These are phyloP conservation scores for Ganoderma multipileum DNA, from an alignment of 1,284 basidiomycete species.

Conservation along the genomic window DNA sequence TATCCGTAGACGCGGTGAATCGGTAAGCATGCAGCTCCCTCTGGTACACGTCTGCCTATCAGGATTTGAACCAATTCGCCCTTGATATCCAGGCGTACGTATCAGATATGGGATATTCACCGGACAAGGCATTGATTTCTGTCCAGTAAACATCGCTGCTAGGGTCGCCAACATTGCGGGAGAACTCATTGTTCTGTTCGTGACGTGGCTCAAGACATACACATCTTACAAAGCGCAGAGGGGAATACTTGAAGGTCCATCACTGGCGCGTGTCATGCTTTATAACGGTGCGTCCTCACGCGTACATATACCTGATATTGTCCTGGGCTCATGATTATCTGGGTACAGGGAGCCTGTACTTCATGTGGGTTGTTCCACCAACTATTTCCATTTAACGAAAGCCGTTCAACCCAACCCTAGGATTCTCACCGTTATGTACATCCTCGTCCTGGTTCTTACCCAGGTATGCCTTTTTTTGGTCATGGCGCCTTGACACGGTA, in stretches of 20 bases:
- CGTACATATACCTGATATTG: background rate
- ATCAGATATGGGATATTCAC: background rate
- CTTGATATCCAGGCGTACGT: background rate
- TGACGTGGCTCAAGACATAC: background rate
- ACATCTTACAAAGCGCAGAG: background rate
- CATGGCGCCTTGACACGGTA: background rate
- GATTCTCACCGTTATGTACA: background rate
- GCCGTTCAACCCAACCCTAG: background rate
- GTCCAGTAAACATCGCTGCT: background rate
- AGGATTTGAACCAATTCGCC: too few species aligned
- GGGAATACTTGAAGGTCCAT: background rate
- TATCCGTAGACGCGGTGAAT: too few species aligned
- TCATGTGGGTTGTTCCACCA: background rate
- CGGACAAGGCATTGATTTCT: background rate
- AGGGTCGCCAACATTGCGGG: background rate
- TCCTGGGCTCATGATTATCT: background rate
- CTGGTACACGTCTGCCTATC: too few species aligned
- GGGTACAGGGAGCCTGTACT: background rate
- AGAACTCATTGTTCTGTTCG: background rate
- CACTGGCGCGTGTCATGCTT: background rate
- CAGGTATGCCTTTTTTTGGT: background rate
- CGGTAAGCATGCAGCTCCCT: too few species aligned
- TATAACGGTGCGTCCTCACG: background rate
- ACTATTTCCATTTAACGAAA: background rate
- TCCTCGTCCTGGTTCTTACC: background rate